These are phyloP conservation scores for Candida nemodendra DNA, from an alignment of 805 yeast species.

Conservation along the genomic window DNA sequence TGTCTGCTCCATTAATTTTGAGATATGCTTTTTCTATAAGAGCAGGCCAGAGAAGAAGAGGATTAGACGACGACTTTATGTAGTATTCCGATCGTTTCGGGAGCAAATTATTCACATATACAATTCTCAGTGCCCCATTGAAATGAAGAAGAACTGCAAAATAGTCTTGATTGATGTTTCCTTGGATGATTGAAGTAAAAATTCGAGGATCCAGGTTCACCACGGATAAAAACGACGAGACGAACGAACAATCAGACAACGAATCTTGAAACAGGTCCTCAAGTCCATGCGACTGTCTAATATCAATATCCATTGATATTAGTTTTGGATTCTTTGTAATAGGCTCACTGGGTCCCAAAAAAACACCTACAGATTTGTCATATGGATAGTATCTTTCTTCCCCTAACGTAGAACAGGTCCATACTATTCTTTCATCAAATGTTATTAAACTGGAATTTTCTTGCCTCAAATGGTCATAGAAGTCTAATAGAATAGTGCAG, in stretches of 20 bases:
- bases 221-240: slow-evolving; percentile 61
- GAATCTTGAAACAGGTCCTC: slow-evolving; percentile 45
- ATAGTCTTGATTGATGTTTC: slow-evolving; percentile 23
- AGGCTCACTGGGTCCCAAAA: slow-evolving; percentile 6
- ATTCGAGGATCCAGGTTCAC: slow-evolving; percentile 26
- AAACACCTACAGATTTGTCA: slow-evolving; percentile 9
- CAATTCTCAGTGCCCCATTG: slow-evolving; percentile 53
- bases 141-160: slow-evolving; percentile 41
- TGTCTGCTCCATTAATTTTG: slow-evolving; percentile 40
- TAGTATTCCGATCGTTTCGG: slow-evolving; percentile 19
- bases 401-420: slow-evolving; percentile 22
- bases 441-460: slow-evolving; percentile 4
- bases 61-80: slow-evolving; percentile 37
- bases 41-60: slow-evolving; percentile 57
- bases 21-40: slow-evolving; percentile 77
- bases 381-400: slow-evolving; percentile 6
- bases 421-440: slow-evolving; percentile 17
- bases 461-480: slow-evolving; percentile 11
- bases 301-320: slow-evolving; percentile 2
- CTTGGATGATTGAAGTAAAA: slow-evolving; percentile 29
- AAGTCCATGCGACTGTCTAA: slow-evolving; percentile 17
- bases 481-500: slow-evolving; percentile 9
- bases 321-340: not conserved
- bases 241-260: slow-evolving; percentile 72
- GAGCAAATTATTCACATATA: slow-evolving; percentile 48